These are phyloP conservation scores for Jaminaea rosea DNA, from an alignment of 1,284 basidiomycete genomes.

Conservation along the genomic window DNA sequence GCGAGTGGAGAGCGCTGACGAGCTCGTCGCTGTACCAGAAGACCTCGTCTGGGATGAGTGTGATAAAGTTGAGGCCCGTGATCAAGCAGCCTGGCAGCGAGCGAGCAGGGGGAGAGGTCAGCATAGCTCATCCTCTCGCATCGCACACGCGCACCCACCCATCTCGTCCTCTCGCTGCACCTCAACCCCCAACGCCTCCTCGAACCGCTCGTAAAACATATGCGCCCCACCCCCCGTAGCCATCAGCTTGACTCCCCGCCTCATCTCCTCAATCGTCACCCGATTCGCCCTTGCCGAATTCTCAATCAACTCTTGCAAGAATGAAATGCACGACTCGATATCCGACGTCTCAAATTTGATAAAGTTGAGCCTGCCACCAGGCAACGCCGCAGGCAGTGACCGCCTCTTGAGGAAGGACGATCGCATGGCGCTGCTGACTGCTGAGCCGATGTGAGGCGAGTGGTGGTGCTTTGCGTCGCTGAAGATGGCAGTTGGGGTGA, in stretches of 20 bases:
- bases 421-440: constrained; percentile 25
- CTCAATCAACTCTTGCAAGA: constrained; percentile 78
- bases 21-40: constrained; percentile 98
- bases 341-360: constrained; percentile 91
- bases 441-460: constrained; percentile 1
- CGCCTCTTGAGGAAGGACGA: constrained; percentile 32
- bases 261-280: constrained; percentile 84
- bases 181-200: constrained; percentile 67
- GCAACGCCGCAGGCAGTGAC: constrained; percentile 35
- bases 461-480: too few relatives aligned
- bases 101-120: too few relatives aligned
- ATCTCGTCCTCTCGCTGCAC: constrained; percentile 89
- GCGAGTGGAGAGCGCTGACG: constrained; percentile 51
- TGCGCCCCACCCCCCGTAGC: constrained; percentile 96
- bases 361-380: constrained; percentile 95
- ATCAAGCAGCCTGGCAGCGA: constrained; percentile 96
- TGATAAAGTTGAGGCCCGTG: constrained; percentile 91
- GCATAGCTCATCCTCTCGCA: too few relatives aligned
- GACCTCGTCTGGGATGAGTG: constrained; percentile 91
- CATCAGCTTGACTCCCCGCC: constrained; percentile 86
- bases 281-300: constrained; percentile 78
- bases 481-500: constrained; percentile 35
- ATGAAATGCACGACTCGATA: constrained; percentile 70
- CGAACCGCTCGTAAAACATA: constrained; percentile 78
- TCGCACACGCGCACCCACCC: too few relatives aligned